A percentile compares a stretch with the other conserved stretches of the same genome.
Evolutionary conservation across 2,329 filamentous ascomycete species (phyloP).

Genomic region (Penicillium aurantiogriseum): DNA sequence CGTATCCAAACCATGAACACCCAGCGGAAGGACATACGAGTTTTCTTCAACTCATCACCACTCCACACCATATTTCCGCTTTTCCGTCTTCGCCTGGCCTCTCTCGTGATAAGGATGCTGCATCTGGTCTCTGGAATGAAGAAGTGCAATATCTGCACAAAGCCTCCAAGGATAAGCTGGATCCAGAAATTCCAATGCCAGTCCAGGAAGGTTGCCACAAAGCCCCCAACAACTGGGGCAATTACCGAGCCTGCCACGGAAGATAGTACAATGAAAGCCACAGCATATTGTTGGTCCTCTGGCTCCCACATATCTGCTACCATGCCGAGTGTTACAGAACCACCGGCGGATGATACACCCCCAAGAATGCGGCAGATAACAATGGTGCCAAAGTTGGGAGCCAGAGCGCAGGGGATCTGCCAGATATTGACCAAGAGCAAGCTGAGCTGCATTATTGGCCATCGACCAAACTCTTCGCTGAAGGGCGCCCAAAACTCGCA

Average conservation of each 20-base stretch:
- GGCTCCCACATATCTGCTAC: slow-evolving; percentile 63
- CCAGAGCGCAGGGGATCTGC: slow-evolving; percentile 69
- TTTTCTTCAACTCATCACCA: slow-evolving; percentile 65
- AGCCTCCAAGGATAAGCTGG: slow-evolving; percentile 57
- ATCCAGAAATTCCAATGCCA: slow-evolving; percentile 66
- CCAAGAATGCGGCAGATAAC: slow-evolving; percentile 67
- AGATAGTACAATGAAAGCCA: slow-evolving; percentile 60
- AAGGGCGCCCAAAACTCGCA: slow-evolving; percentile 86
- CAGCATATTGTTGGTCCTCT: slow-evolving; percentile 58
- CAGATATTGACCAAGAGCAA: slow-evolving; percentile 74
- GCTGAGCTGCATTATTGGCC: slow-evolving; percentile 70
- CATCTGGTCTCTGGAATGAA: slow-evolving; percentile 57
- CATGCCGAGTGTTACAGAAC: slow-evolving; percentile 64
- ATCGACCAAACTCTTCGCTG: slow-evolving; percentile 77
- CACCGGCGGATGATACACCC: slow-evolving; percentile 62
- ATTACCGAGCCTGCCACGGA: slow-evolving; percentile 54
- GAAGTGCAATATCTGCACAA: slow-evolving; percentile 54
- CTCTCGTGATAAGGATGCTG: slow-evolving; percentile 56
- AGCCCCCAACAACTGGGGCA: slow-evolving; percentile 54
- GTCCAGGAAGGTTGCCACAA: slow-evolving; percentile 47
- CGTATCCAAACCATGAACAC: slow-evolving; percentile 58
- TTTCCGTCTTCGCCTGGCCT: slow-evolving; percentile 56
- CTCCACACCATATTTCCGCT: slow-evolving; percentile 65
- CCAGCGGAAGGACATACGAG: slow-evolving; percentile 57
- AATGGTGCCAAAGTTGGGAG: slow-evolving; percentile 67